Evolutionary conservation across 768 basidiomycete genomes (phyloP), one percentile per base, ranked within the genome.

Genomic region (Tulasnella calospora): DNA sequence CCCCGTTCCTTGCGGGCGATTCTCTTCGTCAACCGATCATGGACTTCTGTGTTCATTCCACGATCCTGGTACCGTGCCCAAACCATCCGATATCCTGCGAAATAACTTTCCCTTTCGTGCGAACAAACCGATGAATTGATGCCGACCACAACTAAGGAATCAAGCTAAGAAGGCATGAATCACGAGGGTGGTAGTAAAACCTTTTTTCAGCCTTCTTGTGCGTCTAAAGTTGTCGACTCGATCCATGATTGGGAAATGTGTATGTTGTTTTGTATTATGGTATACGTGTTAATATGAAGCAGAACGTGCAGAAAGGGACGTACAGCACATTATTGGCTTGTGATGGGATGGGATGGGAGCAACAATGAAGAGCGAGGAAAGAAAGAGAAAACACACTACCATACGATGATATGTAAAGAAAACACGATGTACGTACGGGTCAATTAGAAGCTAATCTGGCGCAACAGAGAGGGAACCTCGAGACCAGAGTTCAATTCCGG

Each of bases 271-370:
- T 67, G 61, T 67, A 67, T 67, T 67, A 67, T 67, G 61, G 61
- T 67, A 67, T 67, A 67, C 61, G 61, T 67, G 61, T 33, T 67
- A 67, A 67, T 67, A 67, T 67, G 61, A 33, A 30, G 61, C 13
- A 67, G 33, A 67, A 30, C 61, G 61, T 67, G 61, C 33, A n/a
- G 61, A 13, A 15, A 30, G 23, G 61, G 61, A 51, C 47, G 47
- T 51, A 51, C 47, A 51, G 61, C 61, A 67, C 61, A 67, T n/a
- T 67, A 67, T 67, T 67, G 23, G 23, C 27, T 61, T 61, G 57
- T 3, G 23, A 61, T 27, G 61, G 61, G 33, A 67, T 23, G 47
- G 17, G 47, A 51, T 51, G 47, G 47, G 41, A 10, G n/a, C 27
- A 30, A 6, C 33, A 67, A 15, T 67, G 61, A 0, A 33, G 17